A percentile compares a stretch with the other conserved stretches of the same genome.
Conservation (phyloP, 345 rosid species). For the Bruguiera gymnorhiza region DNA sequence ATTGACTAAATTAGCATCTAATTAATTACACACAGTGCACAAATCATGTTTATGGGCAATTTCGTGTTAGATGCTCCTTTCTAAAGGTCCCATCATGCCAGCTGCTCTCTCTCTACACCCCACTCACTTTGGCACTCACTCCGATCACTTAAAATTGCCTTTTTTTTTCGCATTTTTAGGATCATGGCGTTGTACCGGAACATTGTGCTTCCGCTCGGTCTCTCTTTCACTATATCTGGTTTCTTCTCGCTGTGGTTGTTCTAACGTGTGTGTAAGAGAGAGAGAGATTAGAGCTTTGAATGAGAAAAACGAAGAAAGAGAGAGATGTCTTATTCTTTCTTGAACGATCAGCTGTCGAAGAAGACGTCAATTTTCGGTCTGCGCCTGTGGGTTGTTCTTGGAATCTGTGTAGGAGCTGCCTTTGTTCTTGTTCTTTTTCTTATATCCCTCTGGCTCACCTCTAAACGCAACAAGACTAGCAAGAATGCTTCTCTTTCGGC, state of each 20-base stretch:
- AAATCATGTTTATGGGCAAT: background rate
- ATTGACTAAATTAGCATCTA: background rate
- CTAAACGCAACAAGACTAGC: conserved; percentile 45
- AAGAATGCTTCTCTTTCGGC: conserved; percentile 15
- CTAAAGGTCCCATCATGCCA: conserved; percentile 18
- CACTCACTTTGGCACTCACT: conserved; percentile 4
- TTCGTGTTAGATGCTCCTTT: background rate
- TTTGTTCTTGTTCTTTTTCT: conserved; percentile 77
- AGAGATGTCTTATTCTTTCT: conserved; percentile 62
- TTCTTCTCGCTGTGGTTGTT: background rate
- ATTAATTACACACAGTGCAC: background rate
- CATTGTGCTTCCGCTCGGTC: background rate
- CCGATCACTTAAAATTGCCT: background rate
- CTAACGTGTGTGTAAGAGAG: background rate
- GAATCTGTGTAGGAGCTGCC: conserved; percentile 79
- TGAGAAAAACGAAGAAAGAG: background rate
- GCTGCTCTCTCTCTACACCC: conserved; percentile 10
- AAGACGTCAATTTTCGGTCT: conserved; percentile 52
- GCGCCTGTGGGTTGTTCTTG: conserved; percentile 78
- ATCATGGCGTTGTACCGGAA: background rate
- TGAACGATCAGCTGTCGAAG: conserved; percentile 65
- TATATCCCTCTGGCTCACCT: conserved; percentile 81
- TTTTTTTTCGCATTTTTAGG: background rate
- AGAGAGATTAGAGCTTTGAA: background rate
- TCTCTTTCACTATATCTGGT: background rate